Evolutionary conservation across 2,329 filamentous ascomycete genomes (phyloP), one percentile per base, ranked within the genome.

Genomic region (Domatiomyces globalis): DNA sequence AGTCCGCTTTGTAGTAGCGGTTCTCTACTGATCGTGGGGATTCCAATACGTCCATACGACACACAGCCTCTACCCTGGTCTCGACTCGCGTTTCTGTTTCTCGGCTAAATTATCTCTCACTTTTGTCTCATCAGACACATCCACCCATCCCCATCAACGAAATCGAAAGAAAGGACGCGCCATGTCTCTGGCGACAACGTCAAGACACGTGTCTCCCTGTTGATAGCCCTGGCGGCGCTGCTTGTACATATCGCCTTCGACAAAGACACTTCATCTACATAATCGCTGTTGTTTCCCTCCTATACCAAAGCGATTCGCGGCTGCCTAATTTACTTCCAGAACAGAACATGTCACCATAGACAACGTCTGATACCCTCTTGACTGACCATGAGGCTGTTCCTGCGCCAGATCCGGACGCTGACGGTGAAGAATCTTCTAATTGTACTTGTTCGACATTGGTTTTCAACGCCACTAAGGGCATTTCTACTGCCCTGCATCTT

Each of bases 401-500:
- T 69, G 20, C 66, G 69, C 43, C 77, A 80, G 65, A 73, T 74
- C 61, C 75, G 72, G 73, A 75, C 75, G 22, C 68, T 81, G 58
- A 74, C 71, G 48, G 67, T 74, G 62, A 80, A 81, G 68, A 80
- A 76, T 50, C 64, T 80, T 44, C 66, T 73, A 18, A 71, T 80
- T 49, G 72, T 75, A 27, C 69, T 78, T 49, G 65, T 73, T 50
- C 73, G 77, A 4, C 73, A 76, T 52, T 72, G 70, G 63, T 69
- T 77, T 48, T 73, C 76, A 27, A 79, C 77, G 1, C 65, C 72
- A 19, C 65, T 78, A 7, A 71, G 76, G 55, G 77, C 76, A 7
- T 75, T 81, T 54, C 62, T 78, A 50, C 68, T 77, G 7, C 78
- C 78, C 0, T 71, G 79, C 22, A 70, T 78, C 43, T 77, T 77